Evolutionary conservation across 345 rosid genomes (phyloP), one percentile per base, ranked within the genome.

Genomic region (Syzygium grande): DNA sequence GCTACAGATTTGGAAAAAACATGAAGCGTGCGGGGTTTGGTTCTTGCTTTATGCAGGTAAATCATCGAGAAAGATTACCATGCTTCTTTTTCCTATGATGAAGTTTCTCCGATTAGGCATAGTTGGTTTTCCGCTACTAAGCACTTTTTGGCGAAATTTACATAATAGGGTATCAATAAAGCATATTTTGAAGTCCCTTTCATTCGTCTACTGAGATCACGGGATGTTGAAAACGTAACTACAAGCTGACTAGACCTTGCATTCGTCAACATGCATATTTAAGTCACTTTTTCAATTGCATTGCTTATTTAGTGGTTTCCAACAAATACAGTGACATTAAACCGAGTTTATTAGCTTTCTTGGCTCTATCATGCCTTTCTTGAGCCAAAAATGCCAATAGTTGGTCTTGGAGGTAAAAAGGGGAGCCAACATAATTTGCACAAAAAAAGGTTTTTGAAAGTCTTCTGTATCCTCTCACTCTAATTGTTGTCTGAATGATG

Each of bases 1-100:
- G 99, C 92, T 95, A 94, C 63, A 94, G 97, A 94, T 97, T 96
- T 56, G 99, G 98, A 88, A 95, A 93, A 89, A 97, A 96, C 93
- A 95, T 96, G 99, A 91, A 91, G 79, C 93, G 99, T 68, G 90
- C 94, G 59, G 98, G 99, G 85, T 95, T 95, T 54, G 98, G 99
- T 88, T 91, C 92, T 89, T 96, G 98, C 87, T 63, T 86, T 51
- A 23, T 86, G 6, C 55, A 51, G 84, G 54, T 86, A 86, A 52
- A 52, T 4, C 21, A 23, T 53, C 4, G 17, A 22, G 49, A 49
- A 12, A 53, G 43, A 59, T 7, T 13, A 29, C 25, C 52, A 11
- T 4, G 17, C 73, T n/a, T 68, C 51, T 16, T 87, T 68, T 29
- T 17, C 23, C 13, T 87, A 22, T 11, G 87, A 41, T 17, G 34